These are phyloP conservation scores for Dittrichia graveolens DNA, from an alignment of 129 eudicot genomes.

Conservation along the genomic window DNA sequence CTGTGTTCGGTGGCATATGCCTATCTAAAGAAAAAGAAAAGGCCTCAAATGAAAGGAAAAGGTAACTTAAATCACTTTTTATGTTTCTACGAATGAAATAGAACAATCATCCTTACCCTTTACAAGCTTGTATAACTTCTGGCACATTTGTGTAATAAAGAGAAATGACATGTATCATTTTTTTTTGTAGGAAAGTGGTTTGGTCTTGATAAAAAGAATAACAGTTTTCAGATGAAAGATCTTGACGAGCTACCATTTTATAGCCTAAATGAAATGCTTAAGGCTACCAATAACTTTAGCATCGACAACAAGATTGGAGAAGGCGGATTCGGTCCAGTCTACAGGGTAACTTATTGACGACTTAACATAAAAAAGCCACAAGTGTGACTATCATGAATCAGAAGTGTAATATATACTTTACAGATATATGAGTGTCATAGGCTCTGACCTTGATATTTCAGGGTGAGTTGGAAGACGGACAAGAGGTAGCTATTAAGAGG, in stretches of 20 bases:
- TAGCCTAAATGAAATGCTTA: constrained; percentile 12
- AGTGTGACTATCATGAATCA: not conserved
- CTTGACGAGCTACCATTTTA: constrained; percentile 11
- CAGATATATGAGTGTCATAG: not conserved
- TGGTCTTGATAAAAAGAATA: not conserved
- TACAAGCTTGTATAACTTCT: not conserved
- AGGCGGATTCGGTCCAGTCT: constrained; percentile 38
- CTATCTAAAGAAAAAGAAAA: constrained; percentile 22
- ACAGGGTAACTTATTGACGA: constrained; percentile 17
- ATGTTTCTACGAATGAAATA: too few species aligned
- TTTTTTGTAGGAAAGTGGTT: constrained; percentile 17
- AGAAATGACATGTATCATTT: not conserved
- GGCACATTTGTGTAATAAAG: not conserved
- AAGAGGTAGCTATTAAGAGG: constrained; percentile 40
- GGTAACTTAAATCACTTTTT: too few species aligned
- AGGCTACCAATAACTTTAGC: constrained; percentile 32
- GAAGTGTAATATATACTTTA: not conserved
- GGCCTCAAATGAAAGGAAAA: constrained; percentile 1
- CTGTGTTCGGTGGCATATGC: constrained; percentile 25
- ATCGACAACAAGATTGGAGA: constrained; percentile 31
- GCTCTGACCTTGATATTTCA: constrained; percentile 10
- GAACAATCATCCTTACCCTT: constrained; percentile 10
- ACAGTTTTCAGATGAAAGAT: not conserved
- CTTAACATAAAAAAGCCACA: not conserved
- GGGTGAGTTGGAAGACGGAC: constrained; percentile 49